Percentiles rank a stretch among this genome's conserved stretches.
Evolutionary conservation across 2,329 filamentous ascomycete genomes (phyloP).

Genomic region (Hypoxylon sp.): DNA sequence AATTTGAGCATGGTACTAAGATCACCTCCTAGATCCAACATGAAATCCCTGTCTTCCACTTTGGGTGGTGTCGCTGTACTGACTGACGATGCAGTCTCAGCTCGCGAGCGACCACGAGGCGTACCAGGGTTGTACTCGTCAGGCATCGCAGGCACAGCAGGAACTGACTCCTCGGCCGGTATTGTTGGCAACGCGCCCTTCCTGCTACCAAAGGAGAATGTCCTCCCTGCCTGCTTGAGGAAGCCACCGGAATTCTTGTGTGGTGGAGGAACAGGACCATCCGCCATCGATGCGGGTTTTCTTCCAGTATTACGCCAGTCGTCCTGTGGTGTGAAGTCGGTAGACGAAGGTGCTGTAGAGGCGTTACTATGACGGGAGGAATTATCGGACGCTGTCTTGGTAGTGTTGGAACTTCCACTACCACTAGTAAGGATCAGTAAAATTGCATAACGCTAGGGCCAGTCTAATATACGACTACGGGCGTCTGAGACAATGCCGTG

Average conservation of each 20-base stretch:
- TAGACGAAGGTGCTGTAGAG: constrained; percentile 72
- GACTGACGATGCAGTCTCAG: constrained; percentile 67
- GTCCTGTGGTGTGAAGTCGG: constrained; percentile 59
- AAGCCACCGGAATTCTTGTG: constrained; percentile 67
- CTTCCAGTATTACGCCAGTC: constrained; percentile 56
- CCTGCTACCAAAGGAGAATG: constrained; percentile 72
- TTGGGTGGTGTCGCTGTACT: constrained; percentile 67
- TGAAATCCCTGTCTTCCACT: constrained; percentile 60
- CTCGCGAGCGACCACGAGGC: constrained; percentile 58
- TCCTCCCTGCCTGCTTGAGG: constrained; percentile 68
- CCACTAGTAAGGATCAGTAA: constrained; percentile 59
- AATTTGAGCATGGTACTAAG: constrained; percentile 71
- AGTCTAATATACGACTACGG: constrained; percentile 41
- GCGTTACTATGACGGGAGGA: constrained; percentile 73
- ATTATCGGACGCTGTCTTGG: constrained; percentile 71
- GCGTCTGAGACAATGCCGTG: constrained; percentile 43
- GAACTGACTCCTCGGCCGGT: constrained; percentile 55
- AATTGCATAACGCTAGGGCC: constrained; percentile 56
- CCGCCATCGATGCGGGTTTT: constrained; percentile 55
- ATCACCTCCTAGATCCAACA: constrained; percentile 69
- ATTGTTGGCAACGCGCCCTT: constrained; percentile 58
- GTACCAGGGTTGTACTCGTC: constrained; percentile 47
- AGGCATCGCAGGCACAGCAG: constrained; percentile 54
- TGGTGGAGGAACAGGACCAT: constrained; percentile 57
- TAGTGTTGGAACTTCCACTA: constrained; percentile 72